Base-by-base conservation (phyloP, 495 filamentous ascomycete genomes). In the Xylaria cubensis region DNA sequence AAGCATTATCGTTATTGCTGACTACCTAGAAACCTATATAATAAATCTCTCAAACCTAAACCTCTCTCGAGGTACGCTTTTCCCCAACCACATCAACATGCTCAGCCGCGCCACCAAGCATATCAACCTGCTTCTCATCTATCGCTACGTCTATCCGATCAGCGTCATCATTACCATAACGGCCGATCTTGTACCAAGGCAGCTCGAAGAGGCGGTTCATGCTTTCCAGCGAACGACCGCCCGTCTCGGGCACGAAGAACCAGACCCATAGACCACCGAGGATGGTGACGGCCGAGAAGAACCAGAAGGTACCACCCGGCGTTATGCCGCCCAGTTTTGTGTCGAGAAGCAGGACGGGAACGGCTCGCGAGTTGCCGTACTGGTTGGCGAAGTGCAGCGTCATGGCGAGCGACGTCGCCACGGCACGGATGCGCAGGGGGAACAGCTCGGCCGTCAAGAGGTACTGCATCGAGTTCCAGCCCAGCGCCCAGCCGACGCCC, bases 401-500 rank as follows among this genome's bases (percentile, higher is more conserved):
- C 80, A 89, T 87, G 26, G 83, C 82, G 59, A 90, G 77, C 3
- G 82, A 83, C 9, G 87, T 83, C 58, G 83, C 82, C 29, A 88
- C 76, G 17, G 86, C 84, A 1, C 87, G 81, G 17, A 90, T 85
- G 19, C 85, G 82, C 13, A 92, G 81, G 2, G 92, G 92, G 80
- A 92, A 94, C 42, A 94, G 85, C 76, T 94, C 92, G 0, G 91
- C 89, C 29, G 90, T 92, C 61, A 94, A 84, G 1, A 94, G 85
- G 71, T 93, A 94, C 74, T 92, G 92, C 84, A 93, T 92, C 5
- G 84, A 86, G 76, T 92, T 93, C 90, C 91, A 93, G 62, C 92
- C 91, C 0, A 93, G 81, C 0, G 91, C 90, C 91, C 92, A 94
- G 2, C 91, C 90, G 19, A 87, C 79, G 3, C 89, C 90, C 0